Evolutionary conservation across 2,329 filamentous ascomycete species (phyloP), one percentile per base, ranked within the genome.

Genomic region (Alternaria viburni): DNA sequence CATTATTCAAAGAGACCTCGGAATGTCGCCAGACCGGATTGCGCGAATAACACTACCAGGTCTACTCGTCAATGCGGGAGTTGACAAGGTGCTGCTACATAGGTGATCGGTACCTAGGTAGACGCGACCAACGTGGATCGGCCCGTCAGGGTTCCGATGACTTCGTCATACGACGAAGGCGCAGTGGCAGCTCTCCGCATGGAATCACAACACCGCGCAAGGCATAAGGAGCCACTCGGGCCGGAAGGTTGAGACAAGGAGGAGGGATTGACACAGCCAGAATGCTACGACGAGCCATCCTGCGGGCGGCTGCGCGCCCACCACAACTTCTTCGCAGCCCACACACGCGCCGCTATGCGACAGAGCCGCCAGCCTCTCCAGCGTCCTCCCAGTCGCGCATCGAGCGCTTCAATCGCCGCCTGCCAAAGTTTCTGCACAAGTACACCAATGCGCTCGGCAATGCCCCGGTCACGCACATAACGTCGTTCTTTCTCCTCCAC

Each of bases 401-500:
- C 47, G 69, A 71, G 28, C 77, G 76, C 66, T 71, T 79, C 68
- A 79, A 79, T 50, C 70, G 75, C 9, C 80, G 82, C 50, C 79
- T 84, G 43, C 93, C 93, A 3, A 81, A 76, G 5, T 90, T 89
- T 64, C 85, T 96, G 12, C 91, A 88, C 61, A 85, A 83, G 56
- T 92, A 93, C 81, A 90, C 92, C 1, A 80, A 83, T 1, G 88
- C 89, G 0, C 87, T 99, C 4, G 88, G 90, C 61, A 85, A 87
- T 59, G 93, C 93, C 1, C 96, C 96, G 0, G 80, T 93, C 47
- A 92, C 92, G 1, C 93, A 97, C 81, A 85, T 97, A 45, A 88
- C 91, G 2, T 90, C 95, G 0, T 99, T 99, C 79, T 84, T 98
- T 11, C 83, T 97, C 43, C 86, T 99, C 0, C 96, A 99, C 83